Evolutionary conservation across 192 early-diverging fungal species (phyloP).

Genomic region (Coemansia pectinata): DNA sequence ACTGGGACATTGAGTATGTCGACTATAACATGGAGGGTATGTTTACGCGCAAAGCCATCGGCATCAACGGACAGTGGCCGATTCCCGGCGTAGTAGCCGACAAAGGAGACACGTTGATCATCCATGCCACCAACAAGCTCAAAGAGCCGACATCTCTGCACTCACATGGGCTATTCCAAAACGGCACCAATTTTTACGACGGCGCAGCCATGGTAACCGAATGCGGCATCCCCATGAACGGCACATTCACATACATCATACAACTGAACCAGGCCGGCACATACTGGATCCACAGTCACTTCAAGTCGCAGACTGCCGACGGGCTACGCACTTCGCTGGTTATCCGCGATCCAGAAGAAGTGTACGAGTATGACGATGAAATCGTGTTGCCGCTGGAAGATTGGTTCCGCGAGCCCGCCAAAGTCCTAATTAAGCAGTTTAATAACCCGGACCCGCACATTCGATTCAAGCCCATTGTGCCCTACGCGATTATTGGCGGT

Average conservation of each 20-base stretch:
- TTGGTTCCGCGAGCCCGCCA: conserved; percentile 69
- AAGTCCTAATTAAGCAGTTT: conserved; percentile 57
- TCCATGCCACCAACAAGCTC: conserved; percentile 58
- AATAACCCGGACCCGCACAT: conserved; percentile 53
- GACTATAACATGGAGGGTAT: conserved; percentile 61
- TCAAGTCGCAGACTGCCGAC: conserved; percentile 70
- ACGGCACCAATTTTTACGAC: conserved; percentile 69
- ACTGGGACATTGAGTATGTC: conserved; percentile 66
- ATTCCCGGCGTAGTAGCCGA: conserved; percentile 43
- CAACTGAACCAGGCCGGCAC: conserved; percentile 69
- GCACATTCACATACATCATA: conserved; percentile 69
- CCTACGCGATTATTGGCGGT: conserved; percentile 52
- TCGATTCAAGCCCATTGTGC: conserved; percentile 27
- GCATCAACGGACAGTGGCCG: conserved; percentile 67
- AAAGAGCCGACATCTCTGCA: conserved; percentile 66
- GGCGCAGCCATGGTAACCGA: conserved; percentile 68
- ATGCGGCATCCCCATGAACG: conserved; percentile 68
- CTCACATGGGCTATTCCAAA: conserved; percentile 78
- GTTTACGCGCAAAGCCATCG: conserved; percentile 61
- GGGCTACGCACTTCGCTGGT: conserved; percentile 71
- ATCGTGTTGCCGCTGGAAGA: conserved; percentile 64
- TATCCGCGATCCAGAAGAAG: conserved; percentile 55
- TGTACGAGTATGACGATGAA: conserved; percentile 69
- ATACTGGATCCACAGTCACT: conserved; percentile 82
- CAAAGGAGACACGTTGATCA: conserved; percentile 31